A percentile compares a stretch with the other conserved stretches of the same genome.
phyloP scores from a whole-genome alignment of 73 alveolate species.

The Symbiodinium natans region DNA sequence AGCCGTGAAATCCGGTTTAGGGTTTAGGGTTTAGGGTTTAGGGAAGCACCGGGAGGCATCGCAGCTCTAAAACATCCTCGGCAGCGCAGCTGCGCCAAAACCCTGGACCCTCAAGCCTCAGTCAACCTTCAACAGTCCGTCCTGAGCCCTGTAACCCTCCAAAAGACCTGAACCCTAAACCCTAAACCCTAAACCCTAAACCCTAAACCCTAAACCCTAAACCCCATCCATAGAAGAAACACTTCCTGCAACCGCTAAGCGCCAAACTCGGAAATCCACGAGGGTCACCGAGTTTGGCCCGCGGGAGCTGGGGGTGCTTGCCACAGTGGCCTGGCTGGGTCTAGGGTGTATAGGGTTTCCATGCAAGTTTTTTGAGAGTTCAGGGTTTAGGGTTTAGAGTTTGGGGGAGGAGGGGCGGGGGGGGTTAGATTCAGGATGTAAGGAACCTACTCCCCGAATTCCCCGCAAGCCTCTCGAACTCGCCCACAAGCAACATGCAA shows the following conservation, averaged over 20 bases:
- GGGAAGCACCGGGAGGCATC: too few species aligned
- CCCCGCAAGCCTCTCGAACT: too few species aligned
- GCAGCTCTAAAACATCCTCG: too few species aligned
- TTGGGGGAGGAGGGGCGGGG: too few species aligned
- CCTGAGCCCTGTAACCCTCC: not conserved
- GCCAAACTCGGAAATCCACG: not conserved
- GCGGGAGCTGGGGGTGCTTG: slow-evolving; percentile 54
- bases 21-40: too few species aligned
- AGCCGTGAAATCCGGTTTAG: too few species aligned
- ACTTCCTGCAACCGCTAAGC: not conserved
- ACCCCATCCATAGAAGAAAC: not conserved
- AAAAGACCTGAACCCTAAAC: not conserved
- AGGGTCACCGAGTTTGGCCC: slow-evolving; percentile 45
- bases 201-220: not conserved
- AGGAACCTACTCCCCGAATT: too few species aligned
- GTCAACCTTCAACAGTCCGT: not conserved
- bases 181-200: not conserved
- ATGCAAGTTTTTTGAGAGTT: not conserved
- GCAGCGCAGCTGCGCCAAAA: too few species aligned
- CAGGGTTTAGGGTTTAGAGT: too few species aligned
- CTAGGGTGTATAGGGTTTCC: too few species aligned
- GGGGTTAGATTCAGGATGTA: too few species aligned
- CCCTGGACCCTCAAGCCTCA: not conserved
- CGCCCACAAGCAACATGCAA: too few species aligned
- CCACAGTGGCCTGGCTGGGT: not conserved